Percentiles rank a stretch among this genome's conserved stretches.
Conservation (phyloP, 106 monocot genomes). For the Hemerocallis citrina region DNA sequence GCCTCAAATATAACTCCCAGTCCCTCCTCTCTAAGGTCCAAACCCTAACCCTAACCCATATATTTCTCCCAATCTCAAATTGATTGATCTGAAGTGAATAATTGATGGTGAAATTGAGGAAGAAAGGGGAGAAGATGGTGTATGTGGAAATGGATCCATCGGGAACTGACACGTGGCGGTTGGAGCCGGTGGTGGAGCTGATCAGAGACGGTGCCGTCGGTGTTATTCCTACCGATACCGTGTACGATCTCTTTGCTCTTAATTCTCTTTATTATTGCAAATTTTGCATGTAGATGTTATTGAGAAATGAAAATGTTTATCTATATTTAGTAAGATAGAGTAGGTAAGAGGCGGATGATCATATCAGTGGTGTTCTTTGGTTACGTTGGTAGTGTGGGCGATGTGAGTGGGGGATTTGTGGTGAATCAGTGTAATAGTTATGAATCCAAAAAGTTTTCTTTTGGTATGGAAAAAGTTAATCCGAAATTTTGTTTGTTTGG, state of each 20-base stretch:
- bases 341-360: too few relatives aligned
- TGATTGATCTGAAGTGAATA: background rate
- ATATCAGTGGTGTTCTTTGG: too few relatives aligned
- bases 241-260: constrained; percentile 42
- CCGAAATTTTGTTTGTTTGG: too few relatives aligned
- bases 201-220: constrained; percentile 81
- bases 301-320: background rate
- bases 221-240: constrained; percentile 95
- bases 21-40: constrained; percentile 52
- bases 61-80: background rate
- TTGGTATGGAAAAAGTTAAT: too few relatives aligned
- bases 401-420: too few relatives aligned
- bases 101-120: background rate
- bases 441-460: too few relatives aligned
- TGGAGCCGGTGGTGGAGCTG: constrained; percentile 69
- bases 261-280: background rate
- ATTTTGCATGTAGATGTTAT: background rate
- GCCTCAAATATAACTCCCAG: constrained; percentile 68
- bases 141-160: constrained; percentile 74
- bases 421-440: too few relatives aligned
- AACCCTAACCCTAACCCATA: background rate
- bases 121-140: constrained; percentile 62
- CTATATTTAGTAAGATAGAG: background rate
- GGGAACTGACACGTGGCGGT: constrained; percentile 70
- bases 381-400: too few relatives aligned